These are phyloP conservation scores for Trichosporon coremiiforme DNA, from an alignment of 1,284 basidiomycete genomes.

Conservation along the genomic window DNA sequence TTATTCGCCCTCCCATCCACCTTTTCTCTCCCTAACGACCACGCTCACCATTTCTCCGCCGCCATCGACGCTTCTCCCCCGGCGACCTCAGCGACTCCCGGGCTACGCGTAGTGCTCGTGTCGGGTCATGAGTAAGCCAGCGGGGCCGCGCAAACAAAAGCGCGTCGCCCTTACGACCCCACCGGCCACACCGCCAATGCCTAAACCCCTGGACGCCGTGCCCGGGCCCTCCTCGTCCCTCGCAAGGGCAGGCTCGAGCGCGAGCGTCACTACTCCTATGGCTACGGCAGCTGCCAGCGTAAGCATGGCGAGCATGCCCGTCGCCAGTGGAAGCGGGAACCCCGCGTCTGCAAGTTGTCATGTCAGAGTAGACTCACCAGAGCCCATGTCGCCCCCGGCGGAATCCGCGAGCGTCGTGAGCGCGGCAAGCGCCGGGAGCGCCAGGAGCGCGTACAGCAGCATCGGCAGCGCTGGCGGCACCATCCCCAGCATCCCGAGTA, in stretches of 20 bases:
- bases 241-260: conserved; percentile 30
- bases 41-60: not conserved
- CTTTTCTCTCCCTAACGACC: not conserved
- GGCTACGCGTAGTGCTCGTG: conserved; percentile 16
- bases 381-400: not conserved
- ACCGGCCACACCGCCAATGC: conserved; percentile 17
- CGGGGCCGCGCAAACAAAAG: conserved; percentile 17
- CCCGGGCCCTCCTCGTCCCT: conserved; percentile 24
- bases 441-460: not conserved
- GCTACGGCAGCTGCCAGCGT: not conserved
- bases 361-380: conserved; percentile 18
- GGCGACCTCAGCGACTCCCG: not conserved
- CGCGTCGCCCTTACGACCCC: conserved; percentile 16
- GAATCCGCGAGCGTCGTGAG: not conserved
- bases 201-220: conserved; percentile 22
- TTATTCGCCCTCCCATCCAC: not conserved
- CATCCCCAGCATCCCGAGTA: conserved; percentile 2
- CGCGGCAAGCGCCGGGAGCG: conserved; percentile 6
- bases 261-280: conserved; percentile 7
- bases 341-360: conserved; percentile 11
- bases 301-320: not conserved
- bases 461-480: conserved; percentile 9
- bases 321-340: not conserved
- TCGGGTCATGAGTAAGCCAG: conserved; percentile 19
- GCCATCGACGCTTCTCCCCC: not conserved